Evolutionary conservation across 163 green algal species (phyloP).

Genomic region (Scenedesmus sp.): DNA sequence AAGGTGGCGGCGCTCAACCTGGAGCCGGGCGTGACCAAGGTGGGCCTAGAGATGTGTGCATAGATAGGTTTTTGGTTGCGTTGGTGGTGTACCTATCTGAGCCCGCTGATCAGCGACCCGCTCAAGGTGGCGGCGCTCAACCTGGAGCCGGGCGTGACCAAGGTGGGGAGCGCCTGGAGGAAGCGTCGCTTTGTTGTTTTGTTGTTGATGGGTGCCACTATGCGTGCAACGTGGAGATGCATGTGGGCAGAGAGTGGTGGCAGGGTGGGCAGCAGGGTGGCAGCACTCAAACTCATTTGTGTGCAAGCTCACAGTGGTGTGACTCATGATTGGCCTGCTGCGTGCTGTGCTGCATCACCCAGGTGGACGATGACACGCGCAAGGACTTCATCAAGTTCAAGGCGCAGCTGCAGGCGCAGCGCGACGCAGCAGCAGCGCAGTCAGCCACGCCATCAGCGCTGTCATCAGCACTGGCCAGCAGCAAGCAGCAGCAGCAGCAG

Average conservation of each 20-base stretch:
- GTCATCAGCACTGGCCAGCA: slow-evolving; percentile 33
- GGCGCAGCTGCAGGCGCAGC: slow-evolving; percentile 50
- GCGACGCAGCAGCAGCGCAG: slow-evolving; percentile 29
- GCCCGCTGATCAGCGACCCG: slow-evolving; percentile 38
- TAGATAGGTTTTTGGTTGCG: neutral
- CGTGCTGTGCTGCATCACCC: slow-evolving; percentile 14
- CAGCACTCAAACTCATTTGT: neutral
- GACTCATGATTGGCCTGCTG: neutral
- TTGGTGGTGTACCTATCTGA: neutral
- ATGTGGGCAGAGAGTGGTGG: neutral
- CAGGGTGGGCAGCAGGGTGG: too few species aligned
- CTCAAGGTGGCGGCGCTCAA: slow-evolving; percentile 60
- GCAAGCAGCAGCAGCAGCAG: neutral
- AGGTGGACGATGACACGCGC: slow-evolving; percentile 54
- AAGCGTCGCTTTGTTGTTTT: neutral
- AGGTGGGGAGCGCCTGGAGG: slow-evolving; percentile 1
- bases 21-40: slow-evolving; percentile 55
- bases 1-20: slow-evolving; percentile 64
- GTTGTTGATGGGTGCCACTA: too few species aligned
- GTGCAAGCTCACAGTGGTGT: neutral
- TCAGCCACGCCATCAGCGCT: slow-evolving; percentile 11
- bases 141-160: slow-evolving; percentile 58
- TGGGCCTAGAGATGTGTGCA: neutral
- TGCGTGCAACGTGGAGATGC: neutral
- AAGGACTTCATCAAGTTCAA: slow-evolving; percentile 62